A percentile compares a stretch with the other conserved stretches of the same genome.
Conservation (phyloP, 768 basidiomycete species). For the Russula compacta region DNA sequence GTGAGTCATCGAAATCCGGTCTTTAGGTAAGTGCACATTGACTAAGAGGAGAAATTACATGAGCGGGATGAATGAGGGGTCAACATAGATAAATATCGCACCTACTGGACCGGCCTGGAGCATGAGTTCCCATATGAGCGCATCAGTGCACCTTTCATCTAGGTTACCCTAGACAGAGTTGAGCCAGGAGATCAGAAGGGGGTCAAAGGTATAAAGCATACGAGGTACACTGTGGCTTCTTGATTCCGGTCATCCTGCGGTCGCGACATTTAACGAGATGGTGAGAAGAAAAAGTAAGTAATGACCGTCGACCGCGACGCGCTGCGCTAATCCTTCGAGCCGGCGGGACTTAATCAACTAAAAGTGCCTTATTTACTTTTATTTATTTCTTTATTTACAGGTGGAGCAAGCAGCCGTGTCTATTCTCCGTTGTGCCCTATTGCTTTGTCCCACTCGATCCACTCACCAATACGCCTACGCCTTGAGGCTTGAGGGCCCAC, state of each 20-base stretch:
- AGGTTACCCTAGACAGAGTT: conserved; percentile 69
- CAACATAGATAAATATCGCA: conserved; percentile 33
- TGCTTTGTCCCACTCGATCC: no score
- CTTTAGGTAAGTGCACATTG: conserved; percentile 97
- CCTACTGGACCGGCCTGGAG: conserved; percentile 98
- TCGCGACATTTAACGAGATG: conserved; percentile 28
- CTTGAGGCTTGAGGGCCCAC: no score
- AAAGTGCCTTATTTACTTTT: no score
- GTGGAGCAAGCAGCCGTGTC: no score
- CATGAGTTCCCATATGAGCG: conserved; percentile 97
- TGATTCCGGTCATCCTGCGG: conserved; percentile 50
- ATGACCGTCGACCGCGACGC: no score
- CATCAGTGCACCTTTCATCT: conserved; percentile 90
- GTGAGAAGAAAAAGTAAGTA: no score
- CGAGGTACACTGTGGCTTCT: conserved; percentile 55
- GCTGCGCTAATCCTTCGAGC: no score
- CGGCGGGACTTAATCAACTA: no score
- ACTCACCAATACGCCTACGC: no score
- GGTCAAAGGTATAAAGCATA: not conserved
- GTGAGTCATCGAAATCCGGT: conserved; percentile 95
- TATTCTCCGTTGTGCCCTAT: no score
- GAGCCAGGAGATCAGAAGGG: not conserved
- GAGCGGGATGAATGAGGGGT: not conserved
- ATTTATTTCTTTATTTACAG: no score
- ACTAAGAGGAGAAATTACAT: conserved; percentile 36